Percentiles rank a stretch among this genome's conserved stretches.
Conservation (phyloP, 306 rosid species). For the Dalbergia oliveri region DNA sequence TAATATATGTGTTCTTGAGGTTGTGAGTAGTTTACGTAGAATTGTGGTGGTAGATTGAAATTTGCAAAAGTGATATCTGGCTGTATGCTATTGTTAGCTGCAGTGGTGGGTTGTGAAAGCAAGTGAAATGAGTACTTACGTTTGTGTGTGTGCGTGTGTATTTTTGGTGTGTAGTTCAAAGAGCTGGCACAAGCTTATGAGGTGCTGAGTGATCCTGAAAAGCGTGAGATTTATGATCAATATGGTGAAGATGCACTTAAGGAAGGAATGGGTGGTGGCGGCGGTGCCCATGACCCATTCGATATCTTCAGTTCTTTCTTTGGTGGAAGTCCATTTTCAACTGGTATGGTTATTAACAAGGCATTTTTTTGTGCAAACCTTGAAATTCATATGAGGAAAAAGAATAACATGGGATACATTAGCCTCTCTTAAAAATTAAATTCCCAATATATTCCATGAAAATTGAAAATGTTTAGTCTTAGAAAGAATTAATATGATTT, state of each 20-base stretch:
- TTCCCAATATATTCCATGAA: too few species aligned
- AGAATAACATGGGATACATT: too few species aligned
- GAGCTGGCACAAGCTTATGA: slow-evolving; percentile 93
- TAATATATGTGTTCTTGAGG: too few species aligned
- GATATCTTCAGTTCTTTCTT: slow-evolving; percentile 82
- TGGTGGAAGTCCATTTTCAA: slow-evolving; percentile 59
- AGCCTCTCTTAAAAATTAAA: too few species aligned
- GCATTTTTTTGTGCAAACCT: too few species aligned
- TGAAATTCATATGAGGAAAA: too few species aligned
- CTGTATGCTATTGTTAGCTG: neutral
- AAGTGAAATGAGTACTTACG: neutral
- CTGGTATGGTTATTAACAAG: slow-evolving; percentile 6
- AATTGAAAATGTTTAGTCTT: too few species aligned
- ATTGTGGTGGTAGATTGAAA: neutral
- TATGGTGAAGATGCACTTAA: slow-evolving; percentile 96
- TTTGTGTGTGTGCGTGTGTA: neutral
- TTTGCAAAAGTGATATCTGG: neutral
- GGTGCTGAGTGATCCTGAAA: slow-evolving; percentile 85
- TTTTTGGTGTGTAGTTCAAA: slow-evolving; percentile 61
- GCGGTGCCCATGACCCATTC: slow-evolving; percentile 83
- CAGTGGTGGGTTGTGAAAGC: neutral
- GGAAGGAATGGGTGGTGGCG: slow-evolving; percentile 80
- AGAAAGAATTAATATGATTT: too few species aligned
- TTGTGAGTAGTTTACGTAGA: neutral
- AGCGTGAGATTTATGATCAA: slow-evolving; percentile 86